phyloP scores from a whole-genome alignment of 208 protist species.

The Crithidia bombi region DNA sequence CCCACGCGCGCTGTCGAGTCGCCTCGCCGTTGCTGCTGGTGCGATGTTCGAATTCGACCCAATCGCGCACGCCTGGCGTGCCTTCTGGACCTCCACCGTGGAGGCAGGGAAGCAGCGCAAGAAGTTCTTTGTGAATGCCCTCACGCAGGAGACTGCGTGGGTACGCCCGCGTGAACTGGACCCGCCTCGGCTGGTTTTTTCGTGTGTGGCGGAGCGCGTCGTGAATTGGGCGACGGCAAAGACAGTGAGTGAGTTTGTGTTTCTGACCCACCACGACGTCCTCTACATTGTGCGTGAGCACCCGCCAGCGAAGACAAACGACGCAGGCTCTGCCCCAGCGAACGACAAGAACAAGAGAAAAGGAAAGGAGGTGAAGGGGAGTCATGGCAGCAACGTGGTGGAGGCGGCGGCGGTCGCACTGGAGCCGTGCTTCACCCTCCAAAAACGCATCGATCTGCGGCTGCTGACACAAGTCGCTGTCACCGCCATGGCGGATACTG shows the following conservation, averaged over 20 bases:
- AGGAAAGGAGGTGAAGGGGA: not conserved
- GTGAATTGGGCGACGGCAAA: slow-evolving; percentile 44
- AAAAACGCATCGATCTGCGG: slow-evolving; percentile 74
- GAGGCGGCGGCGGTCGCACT: slow-evolving; percentile 1
- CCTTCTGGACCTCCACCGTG: slow-evolving; percentile 42
- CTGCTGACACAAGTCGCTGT: slow-evolving; percentile 66
- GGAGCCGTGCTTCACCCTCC: slow-evolving; percentile 34
- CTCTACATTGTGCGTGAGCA: slow-evolving; percentile 37
- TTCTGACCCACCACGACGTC: slow-evolving; percentile 38
- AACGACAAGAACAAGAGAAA: slow-evolving; percentile 6
- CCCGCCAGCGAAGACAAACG: not conserved
- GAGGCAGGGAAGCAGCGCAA: slow-evolving; percentile 39
- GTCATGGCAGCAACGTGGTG: not conserved
- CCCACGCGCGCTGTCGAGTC: slow-evolving; percentile 36
- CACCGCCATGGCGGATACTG: slow-evolving; percentile 63
- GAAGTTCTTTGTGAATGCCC: slow-evolving; percentile 59
- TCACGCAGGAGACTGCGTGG: slow-evolving; percentile 45
- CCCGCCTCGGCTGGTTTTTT: slow-evolving; percentile 56
- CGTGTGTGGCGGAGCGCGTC: slow-evolving; percentile 45
- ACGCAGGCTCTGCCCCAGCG: not conserved
- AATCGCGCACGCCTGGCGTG: slow-evolving; percentile 61
- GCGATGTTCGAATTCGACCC: slow-evolving; percentile 63
- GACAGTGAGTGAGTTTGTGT: slow-evolving; percentile 42
- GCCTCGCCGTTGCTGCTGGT: slow-evolving; percentile 25
- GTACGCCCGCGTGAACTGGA: slow-evolving; percentile 38